Percentiles rank a stretch among this genome's conserved stretches.
These are phyloP conservation scores for Sugiyamaella japonica DNA, from an alignment of 1,139 yeast genomes.

Conservation along the genomic window DNA sequence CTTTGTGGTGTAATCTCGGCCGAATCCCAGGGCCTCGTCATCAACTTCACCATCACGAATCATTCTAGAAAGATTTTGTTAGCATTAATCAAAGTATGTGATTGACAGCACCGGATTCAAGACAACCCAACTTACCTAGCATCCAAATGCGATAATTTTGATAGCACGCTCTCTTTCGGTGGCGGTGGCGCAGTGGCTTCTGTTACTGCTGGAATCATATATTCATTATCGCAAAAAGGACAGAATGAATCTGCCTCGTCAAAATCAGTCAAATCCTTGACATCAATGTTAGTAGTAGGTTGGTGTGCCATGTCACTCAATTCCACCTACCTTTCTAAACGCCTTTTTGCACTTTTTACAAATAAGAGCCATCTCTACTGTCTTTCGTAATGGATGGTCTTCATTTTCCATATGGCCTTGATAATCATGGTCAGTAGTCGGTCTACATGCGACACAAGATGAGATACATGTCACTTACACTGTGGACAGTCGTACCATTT, in stretches of 20 bases:
- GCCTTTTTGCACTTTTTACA: slow-evolving; percentile 44
- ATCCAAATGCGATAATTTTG: slow-evolving; percentile 30
- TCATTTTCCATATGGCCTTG: slow-evolving; percentile 40
- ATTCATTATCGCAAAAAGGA: slow-evolving; percentile 44
- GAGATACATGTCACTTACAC: slow-evolving; percentile 31
- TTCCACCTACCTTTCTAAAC: slow-evolving; percentile 36
- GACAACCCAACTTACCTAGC: slow-evolving; percentile 34
- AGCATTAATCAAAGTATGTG: background rate
- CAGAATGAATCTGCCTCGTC: slow-evolving; percentile 44
- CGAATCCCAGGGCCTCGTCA: slow-evolving; percentile 39
- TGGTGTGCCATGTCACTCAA: no score
- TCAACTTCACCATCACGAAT: slow-evolving; percentile 38
- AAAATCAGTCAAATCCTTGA: slow-evolving; percentile 38
- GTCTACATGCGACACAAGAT: background rate
- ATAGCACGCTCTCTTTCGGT: slow-evolving; percentile 24
- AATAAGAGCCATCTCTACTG: slow-evolving; percentile 40
- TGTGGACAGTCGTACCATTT: slow-evolving; percentile 44
- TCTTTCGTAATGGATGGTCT: slow-evolving; percentile 38
- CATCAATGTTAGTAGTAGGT: slow-evolving; percentile 8
- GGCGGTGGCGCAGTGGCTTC: slow-evolving; percentile 25
- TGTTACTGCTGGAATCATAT: slow-evolving; percentile 36
- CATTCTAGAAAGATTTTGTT: slow-evolving; percentile 31
- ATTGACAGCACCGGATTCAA: no score
- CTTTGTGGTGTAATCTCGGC: slow-evolving; percentile 27
- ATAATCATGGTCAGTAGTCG: background rate